A percentile compares a stretch with the other conserved stretches of the same genome.
These are phyloP conservation scores for Vaccinium macrocarpon DNA, from an alignment of 148 eudicot genomes.

Conservation along the genomic window DNA sequence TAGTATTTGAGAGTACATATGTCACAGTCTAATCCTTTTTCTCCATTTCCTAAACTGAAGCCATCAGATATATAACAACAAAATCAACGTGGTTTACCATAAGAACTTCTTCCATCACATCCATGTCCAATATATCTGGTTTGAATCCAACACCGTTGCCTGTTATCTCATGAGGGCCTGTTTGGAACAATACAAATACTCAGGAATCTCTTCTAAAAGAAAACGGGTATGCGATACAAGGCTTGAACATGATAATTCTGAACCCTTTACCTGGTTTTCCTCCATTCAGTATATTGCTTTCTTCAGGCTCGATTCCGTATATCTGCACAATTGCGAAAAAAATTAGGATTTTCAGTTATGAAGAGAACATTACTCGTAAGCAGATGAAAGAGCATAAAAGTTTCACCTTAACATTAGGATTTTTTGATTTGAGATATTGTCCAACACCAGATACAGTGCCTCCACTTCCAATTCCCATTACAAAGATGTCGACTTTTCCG, in stretches of 20 bases:
- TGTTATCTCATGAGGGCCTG: conserved; percentile 93
- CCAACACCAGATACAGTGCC: conserved; percentile 98
- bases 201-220: not conserved
- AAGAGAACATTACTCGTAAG: not conserved
- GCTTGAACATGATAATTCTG: not conserved
- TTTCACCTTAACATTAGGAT: conserved; percentile 82
- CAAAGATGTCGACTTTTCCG: conserved; percentile 88
- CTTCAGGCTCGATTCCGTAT: conserved; percentile 90
- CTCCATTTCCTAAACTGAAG: not conserved
- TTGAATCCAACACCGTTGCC: conserved; percentile 97
- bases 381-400: not conserved
- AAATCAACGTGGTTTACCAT: conserved; percentile 42
- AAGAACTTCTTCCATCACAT: conserved; percentile 88
- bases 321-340: conserved; percentile 39
- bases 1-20: not conserved
- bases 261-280: conserved; percentile 83
- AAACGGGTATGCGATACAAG: not conserved
- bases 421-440: conserved; percentile 80
- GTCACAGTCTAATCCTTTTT: not conserved
- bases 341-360: not conserved
- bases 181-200: conserved; percentile 7
- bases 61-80: not conserved
- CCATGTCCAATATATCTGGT: conserved; percentile 95
- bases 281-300: conserved; percentile 90
- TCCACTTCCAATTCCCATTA: conserved; percentile 99